A percentile compares a stretch with the other conserved stretches of the same genome.
Conservation (phyloP, 1,284 basidiomycete genomes). For the Grifola frondosa region DNA sequence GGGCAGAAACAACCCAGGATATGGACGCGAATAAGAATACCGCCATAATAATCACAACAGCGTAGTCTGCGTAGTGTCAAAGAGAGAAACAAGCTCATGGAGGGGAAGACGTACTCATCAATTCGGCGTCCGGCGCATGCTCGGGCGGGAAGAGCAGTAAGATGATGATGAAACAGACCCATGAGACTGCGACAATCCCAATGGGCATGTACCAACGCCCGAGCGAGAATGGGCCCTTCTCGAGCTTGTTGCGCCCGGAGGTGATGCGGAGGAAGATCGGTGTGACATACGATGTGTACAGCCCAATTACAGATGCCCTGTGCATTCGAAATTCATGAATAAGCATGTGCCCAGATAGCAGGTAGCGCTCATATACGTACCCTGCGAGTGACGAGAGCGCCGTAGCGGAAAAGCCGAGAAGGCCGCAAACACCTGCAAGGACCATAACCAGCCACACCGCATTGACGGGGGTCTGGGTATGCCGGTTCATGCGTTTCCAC, state of each 20-base stretch:
- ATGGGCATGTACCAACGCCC: slow-evolving; percentile 61
- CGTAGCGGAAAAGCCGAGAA: slow-evolving; percentile 64
- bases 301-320: slow-evolving; percentile 68
- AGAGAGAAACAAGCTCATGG: not conserved
- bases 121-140: slow-evolving; percentile 40
- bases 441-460: slow-evolving; percentile 75
- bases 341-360: not conserved
- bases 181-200: slow-evolving; percentile 58
- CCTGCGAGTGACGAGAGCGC: slow-evolving; percentile 67
- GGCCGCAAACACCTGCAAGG: slow-evolving; percentile 54
- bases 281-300: slow-evolving; percentile 66
- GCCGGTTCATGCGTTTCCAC: slow-evolving; percentile 60
- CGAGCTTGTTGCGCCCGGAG: slow-evolving; percentile 55
- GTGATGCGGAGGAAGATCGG: slow-evolving; percentile 73
- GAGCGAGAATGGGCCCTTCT: slow-evolving; percentile 59
- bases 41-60: slow-evolving; percentile 61
- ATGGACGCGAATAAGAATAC: slow-evolving; percentile 63
- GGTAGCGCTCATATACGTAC: slow-evolving; percentile 36
- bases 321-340: no score
- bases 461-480: slow-evolving; percentile 67
- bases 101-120: slow-evolving; percentile 50
- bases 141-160: slow-evolving; percentile 60
- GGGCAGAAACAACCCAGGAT: slow-evolving; percentile 67
- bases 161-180: slow-evolving; percentile 64
- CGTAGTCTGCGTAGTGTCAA: slow-evolving; percentile 48